Percentiles rank a stretch among this genome's conserved stretches.
phyloP scores from a whole-genome alignment of 352 stramenopile species.

The Pythium guiyangense region DNA sequence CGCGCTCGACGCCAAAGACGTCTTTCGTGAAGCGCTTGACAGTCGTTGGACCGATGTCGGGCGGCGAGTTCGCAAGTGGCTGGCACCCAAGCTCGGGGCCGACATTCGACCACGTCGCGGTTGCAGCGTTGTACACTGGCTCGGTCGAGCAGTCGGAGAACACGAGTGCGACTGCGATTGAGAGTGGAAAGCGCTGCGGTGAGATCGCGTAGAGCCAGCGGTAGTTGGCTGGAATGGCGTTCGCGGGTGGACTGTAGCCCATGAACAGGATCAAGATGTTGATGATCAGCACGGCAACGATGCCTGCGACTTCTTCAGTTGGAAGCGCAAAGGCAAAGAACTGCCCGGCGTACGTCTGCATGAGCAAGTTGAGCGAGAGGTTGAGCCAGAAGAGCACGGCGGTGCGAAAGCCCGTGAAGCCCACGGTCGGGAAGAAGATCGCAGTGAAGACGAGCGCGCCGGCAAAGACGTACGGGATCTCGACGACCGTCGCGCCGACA shows the following conservation, averaged over 20 bases:
- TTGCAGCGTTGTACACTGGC: slow-evolving; percentile 17
- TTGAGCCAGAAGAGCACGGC: slow-evolving; percentile 37
- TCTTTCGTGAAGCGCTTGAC: slow-evolving; percentile 15
- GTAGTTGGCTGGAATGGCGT: slow-evolving; percentile 29
- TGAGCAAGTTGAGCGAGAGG: slow-evolving; percentile 26
- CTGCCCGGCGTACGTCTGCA: slow-evolving; percentile 31
- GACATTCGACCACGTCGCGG: slow-evolving; percentile 3
- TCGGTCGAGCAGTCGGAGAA: slow-evolving; percentile 26
- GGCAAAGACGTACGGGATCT: slow-evolving; percentile 62
- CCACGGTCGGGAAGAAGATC: slow-evolving; percentile 43
- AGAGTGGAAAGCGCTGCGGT: slow-evolving; percentile 24
- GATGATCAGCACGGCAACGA: slow-evolving; percentile 32
- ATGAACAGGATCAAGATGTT: slow-evolving; percentile 36
- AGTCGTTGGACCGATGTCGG: slow-evolving; percentile 22
- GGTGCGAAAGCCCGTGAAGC: slow-evolving; percentile 30
- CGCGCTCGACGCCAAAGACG: slow-evolving; percentile 25
- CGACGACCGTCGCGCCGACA: slow-evolving; percentile 66
- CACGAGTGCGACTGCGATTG: slow-evolving; percentile 16
- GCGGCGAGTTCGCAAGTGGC: slow-evolving; percentile 14
- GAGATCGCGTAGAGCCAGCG: slow-evolving; percentile 41
- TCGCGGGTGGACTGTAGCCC: slow-evolving; percentile 29
- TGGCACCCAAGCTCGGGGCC: slow-evolving; percentile 7
- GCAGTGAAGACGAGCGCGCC: slow-evolving; percentile 28
- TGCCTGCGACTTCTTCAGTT: slow-evolving; percentile 28
- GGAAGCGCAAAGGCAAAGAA: slow-evolving; percentile 32